These are phyloP conservation scores for Aureobasidium sp. DNA, from an alignment of 2,329 filamentous ascomycete species.

Conservation along the genomic window DNA sequence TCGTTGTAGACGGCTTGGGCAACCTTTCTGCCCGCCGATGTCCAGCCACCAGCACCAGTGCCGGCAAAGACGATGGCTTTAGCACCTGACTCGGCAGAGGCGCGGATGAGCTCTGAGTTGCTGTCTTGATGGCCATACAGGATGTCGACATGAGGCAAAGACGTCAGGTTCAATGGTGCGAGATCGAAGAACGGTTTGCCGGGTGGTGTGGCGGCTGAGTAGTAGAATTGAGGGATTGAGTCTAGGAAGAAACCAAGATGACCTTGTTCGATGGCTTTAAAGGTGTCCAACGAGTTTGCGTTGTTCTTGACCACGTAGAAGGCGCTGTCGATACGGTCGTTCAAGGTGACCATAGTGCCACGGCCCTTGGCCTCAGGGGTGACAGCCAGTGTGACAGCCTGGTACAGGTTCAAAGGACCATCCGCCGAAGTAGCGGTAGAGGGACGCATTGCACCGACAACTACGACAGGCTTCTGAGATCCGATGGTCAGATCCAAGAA, in stretches of 20 bases:
- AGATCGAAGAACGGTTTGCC: slow-evolving; percentile 42
- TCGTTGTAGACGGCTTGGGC: slow-evolving; percentile 41
- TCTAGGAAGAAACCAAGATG: slow-evolving; percentile 53
- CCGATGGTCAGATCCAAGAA: slow-evolving; percentile 54
- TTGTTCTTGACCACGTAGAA: slow-evolving; percentile 57
- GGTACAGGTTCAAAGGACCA: slow-evolving; percentile 55
- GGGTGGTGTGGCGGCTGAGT: slow-evolving; percentile 43
- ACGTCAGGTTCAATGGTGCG: slow-evolving; percentile 24
- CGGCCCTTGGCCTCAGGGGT: slow-evolving; percentile 41
- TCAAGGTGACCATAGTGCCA: slow-evolving; percentile 55
- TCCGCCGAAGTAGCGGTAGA: slow-evolving; percentile 57
- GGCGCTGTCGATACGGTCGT: slow-evolving; percentile 54
- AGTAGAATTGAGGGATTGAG: slow-evolving; percentile 55
- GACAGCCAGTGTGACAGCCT: slow-evolving; percentile 52
- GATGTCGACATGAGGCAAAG: slow-evolving; percentile 50
- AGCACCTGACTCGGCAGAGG: slow-evolving; percentile 45
- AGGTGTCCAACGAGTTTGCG: slow-evolving; percentile 57
- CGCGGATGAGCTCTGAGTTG: slow-evolving; percentile 41
- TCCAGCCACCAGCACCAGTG: slow-evolving; percentile 49
- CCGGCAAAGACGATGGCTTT: slow-evolving; percentile 51
- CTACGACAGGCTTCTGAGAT: slow-evolving; percentile 52
- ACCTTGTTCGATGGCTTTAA: slow-evolving; percentile 52
- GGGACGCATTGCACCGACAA: slow-evolving; percentile 58
- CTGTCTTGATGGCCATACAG: slow-evolving; percentile 51
- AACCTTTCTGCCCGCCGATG: slow-evolving; percentile 32